A percentile compares a stretch with the other conserved stretches of the same genome.
phyloP scores from a whole-genome alignment of 768 basidiomycete species.

The Candolleomyces eurysporus region DNA sequence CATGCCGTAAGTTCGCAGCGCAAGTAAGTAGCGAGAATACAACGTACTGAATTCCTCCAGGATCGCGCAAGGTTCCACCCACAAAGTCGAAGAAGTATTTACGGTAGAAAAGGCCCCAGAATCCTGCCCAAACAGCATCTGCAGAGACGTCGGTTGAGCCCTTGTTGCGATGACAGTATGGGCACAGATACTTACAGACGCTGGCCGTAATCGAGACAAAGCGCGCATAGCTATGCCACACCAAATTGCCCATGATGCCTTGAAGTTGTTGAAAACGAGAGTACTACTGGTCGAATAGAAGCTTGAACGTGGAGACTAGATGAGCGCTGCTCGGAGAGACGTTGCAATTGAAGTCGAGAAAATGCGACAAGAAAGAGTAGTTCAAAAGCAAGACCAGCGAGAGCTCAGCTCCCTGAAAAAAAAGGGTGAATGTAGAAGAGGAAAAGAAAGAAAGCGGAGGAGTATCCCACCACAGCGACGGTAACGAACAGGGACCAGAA shows the following conservation, averaged over 20 bases:
- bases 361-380: constrained; percentile 7
- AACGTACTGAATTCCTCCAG: constrained; percentile 78
- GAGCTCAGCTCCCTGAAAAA: constrained; percentile 14
- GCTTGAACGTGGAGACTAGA: constrained; percentile 1
- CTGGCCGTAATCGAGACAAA: constrained; percentile 66
- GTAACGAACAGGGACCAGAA: constrained; percentile 8
- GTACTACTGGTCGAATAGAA: constrained; percentile 5
- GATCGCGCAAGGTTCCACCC: constrained; percentile 73
- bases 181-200: constrained; percentile 54
- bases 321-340: constrained; percentile 20
- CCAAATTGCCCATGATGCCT: constrained; percentile 68
- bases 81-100: constrained; percentile 98
- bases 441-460: constrained; percentile 6
- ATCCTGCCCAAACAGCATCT: constrained; percentile 81
- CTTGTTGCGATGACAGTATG: background rate
- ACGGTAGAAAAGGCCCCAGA: constrained; percentile 80
- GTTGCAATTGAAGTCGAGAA: constrained; percentile 18
- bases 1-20: background rate
- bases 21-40: background rate
- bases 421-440: constrained; percentile 5
- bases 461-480: constrained; percentile 3
- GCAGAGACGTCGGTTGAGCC: constrained; percentile 6
- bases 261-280: constrained; percentile 7
- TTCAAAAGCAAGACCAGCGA: constrained; percentile 9
- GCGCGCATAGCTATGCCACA: constrained; percentile 81